Conservation (phyloP, 2,329 filamentous ascomycete genomes). For the Westerdykella sp. region DNA sequence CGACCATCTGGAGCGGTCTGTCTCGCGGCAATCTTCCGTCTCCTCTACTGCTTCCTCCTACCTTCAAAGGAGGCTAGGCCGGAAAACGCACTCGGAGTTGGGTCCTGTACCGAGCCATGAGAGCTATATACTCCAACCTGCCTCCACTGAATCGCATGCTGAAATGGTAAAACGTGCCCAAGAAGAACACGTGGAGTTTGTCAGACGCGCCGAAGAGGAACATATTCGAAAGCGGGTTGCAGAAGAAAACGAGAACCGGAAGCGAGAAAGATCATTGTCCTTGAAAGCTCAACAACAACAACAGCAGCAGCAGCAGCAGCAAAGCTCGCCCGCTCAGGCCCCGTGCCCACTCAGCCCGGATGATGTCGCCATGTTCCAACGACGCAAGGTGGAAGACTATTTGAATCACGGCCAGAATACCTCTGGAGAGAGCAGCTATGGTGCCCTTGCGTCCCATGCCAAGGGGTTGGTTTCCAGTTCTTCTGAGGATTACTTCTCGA, state of each 20-base stretch:
- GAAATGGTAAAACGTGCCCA: too few species aligned
- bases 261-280: constrained; percentile 21
- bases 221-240: constrained; percentile 28
- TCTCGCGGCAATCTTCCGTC: constrained; percentile 36
- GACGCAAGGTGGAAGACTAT: constrained; percentile 26
- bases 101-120: constrained; percentile 11
- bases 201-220: constrained; percentile 33
- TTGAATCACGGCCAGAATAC: constrained; percentile 12
- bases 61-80: constrained; percentile 17
- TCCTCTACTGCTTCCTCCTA: constrained; percentile 34
- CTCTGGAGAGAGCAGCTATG: background rate
- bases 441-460: background rate
- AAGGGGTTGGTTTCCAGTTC: constrained; percentile 39
- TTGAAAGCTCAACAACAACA: constrained; percentile 14
- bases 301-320: constrained; percentile 12
- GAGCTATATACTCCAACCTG: too few species aligned
- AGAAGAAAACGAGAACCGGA: constrained; percentile 29
- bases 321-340: constrained; percentile 22
- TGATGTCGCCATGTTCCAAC: constrained; percentile 30
- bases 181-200: too few species aligned
- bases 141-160: too few species aligned
- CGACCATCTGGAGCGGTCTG: constrained; percentile 16
- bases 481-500: constrained; percentile 45
- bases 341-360: constrained; percentile 46
- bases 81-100: constrained; percentile 18